These are phyloP conservation scores for Kwoniella europaea DNA, from an alignment of 768 basidiomycete species.

Conservation along the genomic window DNA sequence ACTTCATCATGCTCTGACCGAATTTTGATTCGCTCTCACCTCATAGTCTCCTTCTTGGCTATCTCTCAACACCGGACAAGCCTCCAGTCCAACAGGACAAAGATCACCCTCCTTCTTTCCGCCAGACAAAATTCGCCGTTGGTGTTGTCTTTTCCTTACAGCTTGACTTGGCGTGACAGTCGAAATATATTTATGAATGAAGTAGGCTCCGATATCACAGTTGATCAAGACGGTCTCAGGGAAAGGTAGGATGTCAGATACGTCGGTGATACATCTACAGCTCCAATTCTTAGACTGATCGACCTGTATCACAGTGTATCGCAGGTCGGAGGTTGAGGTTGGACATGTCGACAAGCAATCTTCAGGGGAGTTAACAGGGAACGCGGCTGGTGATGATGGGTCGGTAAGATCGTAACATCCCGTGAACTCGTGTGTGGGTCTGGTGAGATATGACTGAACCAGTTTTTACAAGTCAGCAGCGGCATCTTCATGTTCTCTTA, in stretches of 20 bases:
- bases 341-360: neutral
- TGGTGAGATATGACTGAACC: neutral
- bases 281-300: neutral
- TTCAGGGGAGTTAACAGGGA: neutral
- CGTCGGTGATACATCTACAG: neutral
- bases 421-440: neutral
- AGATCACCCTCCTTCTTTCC: neutral
- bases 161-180: conserved; percentile 2
- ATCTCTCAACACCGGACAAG: conserved; percentile 2
- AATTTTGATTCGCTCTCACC: neutral
- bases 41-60: neutral
- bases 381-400: neutral
- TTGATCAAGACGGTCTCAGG: neutral
- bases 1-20: too few species aligned
- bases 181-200: neutral
- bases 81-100: neutral
- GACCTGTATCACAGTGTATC: neutral
- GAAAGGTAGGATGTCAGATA: neutral
- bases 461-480: too few species aligned
- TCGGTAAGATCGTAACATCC: neutral
- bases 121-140: neutral
- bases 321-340: neutral
- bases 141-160: neutral
- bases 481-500: too few species aligned
- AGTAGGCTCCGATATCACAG: neutral